Evolutionary conservation across 495 filamentous ascomycete genomes (phyloP).

Genomic region (Tuber calosporum): DNA sequence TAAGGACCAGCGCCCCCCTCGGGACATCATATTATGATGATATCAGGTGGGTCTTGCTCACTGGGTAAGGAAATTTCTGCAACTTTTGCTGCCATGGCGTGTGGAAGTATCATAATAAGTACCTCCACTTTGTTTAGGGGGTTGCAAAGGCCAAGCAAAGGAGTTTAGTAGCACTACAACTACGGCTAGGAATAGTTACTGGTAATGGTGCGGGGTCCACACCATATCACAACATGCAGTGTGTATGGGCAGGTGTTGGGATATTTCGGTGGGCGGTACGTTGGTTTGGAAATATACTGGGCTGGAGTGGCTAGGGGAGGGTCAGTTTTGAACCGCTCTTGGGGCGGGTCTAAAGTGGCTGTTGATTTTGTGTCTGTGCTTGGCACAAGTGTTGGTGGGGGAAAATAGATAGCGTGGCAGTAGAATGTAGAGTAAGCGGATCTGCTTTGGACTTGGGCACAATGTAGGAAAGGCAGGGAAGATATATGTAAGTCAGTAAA

Average conservation of each 20-base stretch:
- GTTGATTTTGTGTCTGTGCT: background rate
- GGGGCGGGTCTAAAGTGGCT: background rate
- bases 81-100: background rate
- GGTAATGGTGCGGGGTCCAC: background rate
- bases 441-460: no score
- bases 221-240: background rate
- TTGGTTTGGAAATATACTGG: background rate
- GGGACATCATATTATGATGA: background rate
- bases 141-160: background rate
- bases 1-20: background rate
- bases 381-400: no score
- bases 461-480: no score
- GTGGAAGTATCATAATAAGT: background rate
- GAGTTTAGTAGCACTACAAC: background rate
- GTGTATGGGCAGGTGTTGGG: background rate
- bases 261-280: background rate
- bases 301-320: background rate
- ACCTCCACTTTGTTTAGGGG: background rate
- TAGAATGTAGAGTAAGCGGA: no score
- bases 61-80: background rate
- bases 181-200: background rate
- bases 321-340: background rate
- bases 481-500: no score
- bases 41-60: background rate
- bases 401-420: no score